A percentile compares a stretch with the other conserved stretches of the same genome.
These are phyloP conservation scores for Colletotrichum sp. DNA, from an alignment of 2,329 filamentous ascomycete genomes.

Conservation along the genomic window DNA sequence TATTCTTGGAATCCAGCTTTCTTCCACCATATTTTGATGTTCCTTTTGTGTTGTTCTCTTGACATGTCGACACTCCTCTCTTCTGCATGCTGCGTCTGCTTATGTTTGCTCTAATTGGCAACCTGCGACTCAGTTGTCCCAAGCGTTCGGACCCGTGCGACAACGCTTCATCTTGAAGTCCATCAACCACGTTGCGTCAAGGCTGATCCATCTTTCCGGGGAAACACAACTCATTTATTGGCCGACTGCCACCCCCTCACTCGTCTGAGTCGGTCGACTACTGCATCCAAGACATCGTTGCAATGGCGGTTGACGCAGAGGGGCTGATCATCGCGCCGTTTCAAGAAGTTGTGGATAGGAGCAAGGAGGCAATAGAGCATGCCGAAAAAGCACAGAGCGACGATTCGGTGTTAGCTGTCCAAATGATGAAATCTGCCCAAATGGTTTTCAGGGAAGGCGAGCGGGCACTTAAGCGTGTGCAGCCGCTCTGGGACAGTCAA, in stretches of 20 bases:
- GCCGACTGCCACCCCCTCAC: neutral
- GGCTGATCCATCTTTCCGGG: neutral
- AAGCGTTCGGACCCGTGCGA: neutral
- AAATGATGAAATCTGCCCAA: slow-evolving; percentile 38
- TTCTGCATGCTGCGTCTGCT: neutral
- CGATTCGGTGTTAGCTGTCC: slow-evolving; percentile 25
- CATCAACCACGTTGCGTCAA: neutral
- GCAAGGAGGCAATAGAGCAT: slow-evolving; percentile 39
- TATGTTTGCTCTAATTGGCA: neutral
- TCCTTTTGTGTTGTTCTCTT: neutral
- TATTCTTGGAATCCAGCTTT: neutral
- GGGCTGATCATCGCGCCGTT: slow-evolving; percentile 33
- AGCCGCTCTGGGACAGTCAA: slow-evolving; percentile 42
- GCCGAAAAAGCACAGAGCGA: slow-evolving; percentile 30
- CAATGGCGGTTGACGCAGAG: slow-evolving; percentile 19
- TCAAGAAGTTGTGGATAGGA: slow-evolving; percentile 41
- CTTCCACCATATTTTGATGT: neutral
- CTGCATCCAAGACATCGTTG: neutral
- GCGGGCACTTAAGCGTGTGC: slow-evolving; percentile 39
- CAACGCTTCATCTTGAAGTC: neutral
- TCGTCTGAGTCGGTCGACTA: neutral
- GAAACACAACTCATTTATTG: neutral
- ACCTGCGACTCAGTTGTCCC: neutral
- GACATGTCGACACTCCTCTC: neutral
- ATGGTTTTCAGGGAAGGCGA: slow-evolving; percentile 40